Evolutionary conservation across 805 yeast species (phyloP).

Genomic region (Pichia nanzhaoensis): DNA sequence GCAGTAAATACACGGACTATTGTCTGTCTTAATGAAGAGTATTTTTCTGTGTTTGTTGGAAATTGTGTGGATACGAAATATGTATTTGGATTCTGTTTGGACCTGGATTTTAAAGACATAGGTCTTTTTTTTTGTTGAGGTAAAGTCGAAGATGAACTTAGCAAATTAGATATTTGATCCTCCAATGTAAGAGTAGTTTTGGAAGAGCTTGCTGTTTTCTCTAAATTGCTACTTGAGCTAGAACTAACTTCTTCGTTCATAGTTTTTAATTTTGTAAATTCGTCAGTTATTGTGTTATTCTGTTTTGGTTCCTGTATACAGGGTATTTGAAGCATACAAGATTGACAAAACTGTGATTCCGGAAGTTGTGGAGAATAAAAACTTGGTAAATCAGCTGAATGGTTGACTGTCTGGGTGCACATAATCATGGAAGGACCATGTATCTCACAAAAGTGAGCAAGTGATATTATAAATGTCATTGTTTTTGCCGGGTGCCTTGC

Average conservation of each 20-base stretch:
- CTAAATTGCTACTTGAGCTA: not conserved
- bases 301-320: not conserved
- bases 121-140: not conserved
- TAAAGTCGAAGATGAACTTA: not conserved
- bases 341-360: conserved; percentile 39
- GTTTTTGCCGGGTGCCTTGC: not conserved
- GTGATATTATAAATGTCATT: conserved; percentile 40
- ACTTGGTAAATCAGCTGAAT: conserved; percentile 2
- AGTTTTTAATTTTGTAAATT: not conserved
- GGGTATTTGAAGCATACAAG: conserved; percentile 42
- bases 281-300: not conserved
- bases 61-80: conserved; percentile 53
- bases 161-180: conserved; percentile 7
- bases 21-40: conserved; percentile 49
- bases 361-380: conserved; percentile 37
- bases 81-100: conserved; percentile 13
- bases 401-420: conserved; percentile 44
- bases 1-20: conserved; percentile 61
- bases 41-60: conserved; percentile 46
- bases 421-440: conserved; percentile 67
- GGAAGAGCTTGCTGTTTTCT: not conserved
- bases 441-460: conserved; percentile 73
- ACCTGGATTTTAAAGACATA: conserved; percentile 12
- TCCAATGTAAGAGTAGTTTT: conserved; percentile 5
- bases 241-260: not conserved